These are phyloP conservation scores for Xylariaceae sp. DNA, from an alignment of 2,329 filamentous ascomycete genomes.

Conservation along the genomic window DNA sequence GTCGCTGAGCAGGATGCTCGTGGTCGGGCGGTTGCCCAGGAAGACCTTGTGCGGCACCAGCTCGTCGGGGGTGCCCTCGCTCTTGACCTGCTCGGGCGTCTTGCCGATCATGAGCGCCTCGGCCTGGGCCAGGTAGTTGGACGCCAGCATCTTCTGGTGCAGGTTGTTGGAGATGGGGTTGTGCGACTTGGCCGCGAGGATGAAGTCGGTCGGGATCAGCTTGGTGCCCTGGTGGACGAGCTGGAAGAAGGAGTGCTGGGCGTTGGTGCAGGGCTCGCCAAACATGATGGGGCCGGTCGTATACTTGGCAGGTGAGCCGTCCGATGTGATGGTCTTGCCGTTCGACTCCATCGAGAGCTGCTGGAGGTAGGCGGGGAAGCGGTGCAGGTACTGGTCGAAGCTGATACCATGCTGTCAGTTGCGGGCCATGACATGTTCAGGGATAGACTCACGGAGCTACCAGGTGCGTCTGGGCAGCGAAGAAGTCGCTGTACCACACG, in stretches of 20 bases:
- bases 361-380: constrained; percentile 97
- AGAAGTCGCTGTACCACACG: constrained; percentile 99
- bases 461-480: constrained; percentile 93
- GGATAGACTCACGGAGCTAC: constrained; percentile 72
- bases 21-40: constrained; percentile 94
- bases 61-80: constrained; percentile 63
- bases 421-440: too few species aligned
- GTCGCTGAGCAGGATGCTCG: constrained; percentile 80
- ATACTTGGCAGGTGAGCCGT: constrained; percentile 88
- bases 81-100: constrained; percentile 69
- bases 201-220: constrained; percentile 97
- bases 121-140: constrained; percentile 85
- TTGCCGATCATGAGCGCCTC: constrained; percentile 90
- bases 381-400: constrained; percentile 98
- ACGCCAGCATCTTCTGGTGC: constrained; percentile 93
- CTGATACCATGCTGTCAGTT: too few species aligned
- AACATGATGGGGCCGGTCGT: constrained; percentile 94
- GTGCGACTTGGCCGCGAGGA: constrained; percentile 91
- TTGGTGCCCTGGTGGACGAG: constrained; percentile 98
- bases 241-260: constrained; percentile 99
- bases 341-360: constrained; percentile 99
- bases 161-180: constrained; percentile 89
- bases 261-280: constrained; percentile 96
- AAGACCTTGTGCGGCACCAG: constrained; percentile 99
- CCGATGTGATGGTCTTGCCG: constrained; percentile 91